These are phyloP conservation scores for Oxytropis ochrocephala DNA, from an alignment of 306 rosid species.

Conservation along the genomic window DNA sequence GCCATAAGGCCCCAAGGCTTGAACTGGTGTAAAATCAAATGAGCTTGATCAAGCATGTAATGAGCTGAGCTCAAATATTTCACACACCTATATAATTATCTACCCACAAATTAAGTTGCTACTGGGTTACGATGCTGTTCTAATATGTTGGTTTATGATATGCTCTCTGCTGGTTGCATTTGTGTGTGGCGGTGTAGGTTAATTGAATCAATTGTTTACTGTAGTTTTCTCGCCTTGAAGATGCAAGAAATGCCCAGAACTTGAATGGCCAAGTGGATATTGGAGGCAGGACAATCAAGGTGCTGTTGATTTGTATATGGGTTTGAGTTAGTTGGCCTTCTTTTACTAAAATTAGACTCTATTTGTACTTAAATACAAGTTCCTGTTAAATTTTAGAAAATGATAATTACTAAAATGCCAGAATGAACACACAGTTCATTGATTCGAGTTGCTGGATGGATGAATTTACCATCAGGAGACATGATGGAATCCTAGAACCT, in stretches of 20 bases:
- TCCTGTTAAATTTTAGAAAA: neutral
- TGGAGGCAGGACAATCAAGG: slow-evolving; percentile 86
- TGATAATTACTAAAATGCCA: neutral
- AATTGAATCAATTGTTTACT: slow-evolving; percentile 21
- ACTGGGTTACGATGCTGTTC: slow-evolving; percentile 2
- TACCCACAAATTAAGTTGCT: slow-evolving; percentile 4
- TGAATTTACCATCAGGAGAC: neutral
- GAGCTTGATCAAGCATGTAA: neutral
- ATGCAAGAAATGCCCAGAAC: slow-evolving; percentile 80
- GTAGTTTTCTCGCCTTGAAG: slow-evolving; percentile 94
- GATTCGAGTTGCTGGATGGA: neutral
- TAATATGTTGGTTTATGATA: slow-evolving; percentile 7
- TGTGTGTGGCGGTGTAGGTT: slow-evolving; percentile 22
- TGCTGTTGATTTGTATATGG: slow-evolving; percentile 19
- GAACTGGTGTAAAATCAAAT: too few relatives aligned
- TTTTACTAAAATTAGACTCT: neutral
- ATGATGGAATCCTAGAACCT: neutral
- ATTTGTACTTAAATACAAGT: neutral
- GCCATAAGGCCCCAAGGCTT: neutral
- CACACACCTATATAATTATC: neutral
- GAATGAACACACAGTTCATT: neutral
- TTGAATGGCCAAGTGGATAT: slow-evolving; percentile 92
- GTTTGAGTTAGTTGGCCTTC: slow-evolving; percentile 9
- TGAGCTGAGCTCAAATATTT: neutral
- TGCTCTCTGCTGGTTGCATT: slow-evolving; percentile 15